Percentiles rank a stretch among this genome's conserved stretches.
Evolutionary conservation across 768 basidiomycete genomes (phyloP).

Genomic region (Russula earlei): DNA sequence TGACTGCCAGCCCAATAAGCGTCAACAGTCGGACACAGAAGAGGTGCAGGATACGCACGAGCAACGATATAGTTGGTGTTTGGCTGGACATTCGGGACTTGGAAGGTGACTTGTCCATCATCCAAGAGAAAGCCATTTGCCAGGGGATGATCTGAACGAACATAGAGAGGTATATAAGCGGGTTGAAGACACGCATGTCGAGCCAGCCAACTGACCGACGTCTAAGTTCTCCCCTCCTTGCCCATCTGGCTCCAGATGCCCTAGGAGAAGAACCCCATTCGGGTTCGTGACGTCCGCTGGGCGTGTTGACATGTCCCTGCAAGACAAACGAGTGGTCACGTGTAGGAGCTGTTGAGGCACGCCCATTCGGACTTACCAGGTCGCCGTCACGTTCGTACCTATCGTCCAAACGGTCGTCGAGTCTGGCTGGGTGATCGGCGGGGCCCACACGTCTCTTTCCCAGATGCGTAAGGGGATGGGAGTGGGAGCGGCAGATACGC

Average conservation of each 20-base stretch:
- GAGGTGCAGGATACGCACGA: conserved; percentile 35
- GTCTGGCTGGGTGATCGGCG: conserved; percentile 41
- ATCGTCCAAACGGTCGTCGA: conserved; percentile 40
- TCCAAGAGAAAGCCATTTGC: conserved; percentile 45
- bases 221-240: conserved; percentile 43
- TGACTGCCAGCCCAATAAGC: conserved; percentile 31
- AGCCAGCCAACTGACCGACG: conserved; percentile 29
- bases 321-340: neutral
- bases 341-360: neutral
- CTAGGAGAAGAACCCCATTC: conserved; percentile 43
- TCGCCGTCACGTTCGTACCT: conserved; percentile 39
- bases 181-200: neutral
- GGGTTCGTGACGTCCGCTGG: conserved; percentile 31
- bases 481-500: neutral
- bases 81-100: conserved; percentile 40
- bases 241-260: conserved; percentile 33
- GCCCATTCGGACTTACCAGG: conserved; percentile 34
- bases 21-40: neutral
- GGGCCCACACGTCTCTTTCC: conserved; percentile 34
- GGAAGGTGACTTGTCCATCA: conserved; percentile 39
- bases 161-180: neutral
- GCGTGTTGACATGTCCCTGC: conserved; percentile 37
- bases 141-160: conserved; percentile 42
- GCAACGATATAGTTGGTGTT: conserved; percentile 50
- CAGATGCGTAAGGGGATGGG: neutral